Percentiles rank a stretch among this genome's conserved stretches.
These are phyloP conservation scores for Fusarium agapanthi DNA, from an alignment of 2,329 filamentous ascomycete species.

Conservation along the genomic window DNA sequence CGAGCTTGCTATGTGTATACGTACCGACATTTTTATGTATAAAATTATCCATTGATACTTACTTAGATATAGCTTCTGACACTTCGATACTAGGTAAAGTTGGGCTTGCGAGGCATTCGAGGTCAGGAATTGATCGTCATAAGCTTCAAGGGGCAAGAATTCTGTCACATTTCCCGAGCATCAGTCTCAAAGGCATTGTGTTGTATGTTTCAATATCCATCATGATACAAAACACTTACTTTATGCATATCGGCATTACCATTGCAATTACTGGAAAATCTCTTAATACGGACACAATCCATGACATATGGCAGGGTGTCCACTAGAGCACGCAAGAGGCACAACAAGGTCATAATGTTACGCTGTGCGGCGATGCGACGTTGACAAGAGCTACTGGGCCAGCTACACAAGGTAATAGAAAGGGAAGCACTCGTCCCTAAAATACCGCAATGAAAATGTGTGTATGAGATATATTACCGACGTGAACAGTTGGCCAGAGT, in stretches of 20 bases:
- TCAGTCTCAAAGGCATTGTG: slow-evolving; percentile 3
- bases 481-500: background rate
- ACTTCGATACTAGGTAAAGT: background rate
- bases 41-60: background rate
- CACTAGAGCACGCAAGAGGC: slow-evolving; percentile 31
- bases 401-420: background rate
- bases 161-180: background rate
- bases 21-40: slow-evolving; percentile 14
- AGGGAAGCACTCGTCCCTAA: background rate
- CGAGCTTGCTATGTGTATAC: background rate
- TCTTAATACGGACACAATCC: background rate
- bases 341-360: slow-evolving; percentile 31
- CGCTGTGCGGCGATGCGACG: slow-evolving; percentile 24
- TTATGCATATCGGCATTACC: slow-evolving; percentile 9
- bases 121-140: background rate
- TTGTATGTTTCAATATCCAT: slow-evolving; percentile 1
- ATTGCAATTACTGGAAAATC: background rate
- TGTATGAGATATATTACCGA: background rate
- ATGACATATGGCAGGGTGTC: background rate
- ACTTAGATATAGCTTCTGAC: background rate
- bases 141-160: background rate
- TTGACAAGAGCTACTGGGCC: background rate
- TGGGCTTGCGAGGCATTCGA: background rate
- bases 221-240: background rate
- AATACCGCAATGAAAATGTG: background rate